phyloP scores from a whole-genome alignment of 495 filamentous ascomycete species.

The Podospora pseudoanserina region DNA sequence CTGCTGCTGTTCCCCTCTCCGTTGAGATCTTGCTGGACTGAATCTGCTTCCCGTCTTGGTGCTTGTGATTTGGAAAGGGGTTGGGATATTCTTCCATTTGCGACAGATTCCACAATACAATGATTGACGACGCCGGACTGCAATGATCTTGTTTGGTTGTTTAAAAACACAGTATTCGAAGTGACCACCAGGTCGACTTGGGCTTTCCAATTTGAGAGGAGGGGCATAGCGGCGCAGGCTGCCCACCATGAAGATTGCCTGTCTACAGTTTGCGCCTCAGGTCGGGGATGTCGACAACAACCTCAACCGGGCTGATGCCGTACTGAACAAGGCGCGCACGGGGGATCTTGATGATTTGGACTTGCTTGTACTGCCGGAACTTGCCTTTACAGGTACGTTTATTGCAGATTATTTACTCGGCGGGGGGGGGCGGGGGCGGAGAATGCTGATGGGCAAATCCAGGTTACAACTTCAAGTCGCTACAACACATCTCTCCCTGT shows the following conservation, averaged over 20 bases:
- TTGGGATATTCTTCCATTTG: background rate
- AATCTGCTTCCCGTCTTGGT: background rate
- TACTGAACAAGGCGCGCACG: constrained; percentile 55
- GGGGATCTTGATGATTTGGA: constrained; percentile 57
- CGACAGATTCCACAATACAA: background rate
- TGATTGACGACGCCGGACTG: background rate
- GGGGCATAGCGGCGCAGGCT: background rate
- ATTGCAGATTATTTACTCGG: constrained; percentile 11
- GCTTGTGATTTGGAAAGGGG: background rate
- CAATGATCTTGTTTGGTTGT: background rate
- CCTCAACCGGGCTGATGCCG: constrained; percentile 65
- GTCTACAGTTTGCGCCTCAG: constrained; percentile 63
- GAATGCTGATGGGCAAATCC: constrained; percentile 25
- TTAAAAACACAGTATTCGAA: background rate
- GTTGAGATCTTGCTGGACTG: background rate
- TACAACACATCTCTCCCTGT: constrained; percentile 71
- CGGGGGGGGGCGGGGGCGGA: too few species aligned
- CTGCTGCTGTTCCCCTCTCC: background rate
- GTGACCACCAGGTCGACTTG: background rate
- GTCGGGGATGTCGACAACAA: constrained; percentile 76
- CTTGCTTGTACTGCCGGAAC: constrained; percentile 77
- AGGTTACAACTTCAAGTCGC: constrained; percentile 86
- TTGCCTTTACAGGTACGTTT: constrained; percentile 72
- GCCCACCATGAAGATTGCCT: constrained; percentile 33
- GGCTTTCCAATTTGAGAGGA: background rate